phyloP scores from a whole-genome alignment of 345 rosid species.

The Theobroma cacao region DNA sequence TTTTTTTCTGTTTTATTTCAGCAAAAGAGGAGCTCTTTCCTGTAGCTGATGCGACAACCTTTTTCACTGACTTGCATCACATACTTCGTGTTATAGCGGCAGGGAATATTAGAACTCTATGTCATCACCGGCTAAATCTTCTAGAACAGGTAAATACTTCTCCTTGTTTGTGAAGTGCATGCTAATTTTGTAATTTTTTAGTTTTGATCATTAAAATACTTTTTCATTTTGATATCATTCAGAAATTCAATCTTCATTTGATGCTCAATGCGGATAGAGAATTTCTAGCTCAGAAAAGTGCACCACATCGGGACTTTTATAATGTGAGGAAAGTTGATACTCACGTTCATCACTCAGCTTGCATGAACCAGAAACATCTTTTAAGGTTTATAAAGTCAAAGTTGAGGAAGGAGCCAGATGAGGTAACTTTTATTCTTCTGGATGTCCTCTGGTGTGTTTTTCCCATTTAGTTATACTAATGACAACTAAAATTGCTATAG shows the following conservation, averaged over 20 bases:
- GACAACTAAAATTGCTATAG: background rate
- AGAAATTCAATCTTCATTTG: constrained; percentile 99
- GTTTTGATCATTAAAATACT: background rate
- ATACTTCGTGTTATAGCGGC: constrained; percentile 83
- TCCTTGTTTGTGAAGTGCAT: background rate
- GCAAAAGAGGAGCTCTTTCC: constrained; percentile 84
- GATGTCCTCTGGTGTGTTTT: background rate
- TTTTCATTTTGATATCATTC: constrained; percentile 19
- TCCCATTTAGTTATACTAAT: background rate
- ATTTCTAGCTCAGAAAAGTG: constrained; percentile 98
- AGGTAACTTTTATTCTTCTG: constrained; percentile 44
- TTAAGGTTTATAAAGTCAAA: constrained; percentile 97
- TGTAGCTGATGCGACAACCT: constrained; percentile 84
- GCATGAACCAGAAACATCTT: constrained; percentile 99
- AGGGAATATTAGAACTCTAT: constrained; percentile 92
- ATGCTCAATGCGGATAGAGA: constrained; percentile 98
- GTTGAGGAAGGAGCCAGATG: constrained; percentile 94
- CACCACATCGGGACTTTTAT: constrained; percentile 98
- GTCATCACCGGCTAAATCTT: constrained; percentile 88
- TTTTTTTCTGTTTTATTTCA: constrained; percentile 26
- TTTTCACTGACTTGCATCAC: constrained; percentile 88
- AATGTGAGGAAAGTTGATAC: constrained; percentile 99
- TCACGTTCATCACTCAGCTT: constrained; percentile 98
- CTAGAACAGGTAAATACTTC: constrained; percentile 73
- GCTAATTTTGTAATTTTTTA: constrained; percentile 16